phyloP scores from a whole-genome alignment of 2,329 filamentous ascomycete genomes.

The Cladosporium oxysporum region DNA sequence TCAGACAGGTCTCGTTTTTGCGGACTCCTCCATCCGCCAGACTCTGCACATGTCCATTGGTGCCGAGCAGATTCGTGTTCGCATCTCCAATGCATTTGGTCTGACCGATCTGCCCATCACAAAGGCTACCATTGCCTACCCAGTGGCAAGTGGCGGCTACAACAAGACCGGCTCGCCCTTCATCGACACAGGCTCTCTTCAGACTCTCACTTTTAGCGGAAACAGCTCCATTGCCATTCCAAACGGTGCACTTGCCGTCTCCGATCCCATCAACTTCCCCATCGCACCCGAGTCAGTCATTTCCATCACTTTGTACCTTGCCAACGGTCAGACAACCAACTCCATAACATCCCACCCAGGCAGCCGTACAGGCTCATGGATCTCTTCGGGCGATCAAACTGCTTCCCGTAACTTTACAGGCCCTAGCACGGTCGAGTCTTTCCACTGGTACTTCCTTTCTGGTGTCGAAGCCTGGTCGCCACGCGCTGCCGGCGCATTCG shows the following conservation, averaged over 20 bases:
- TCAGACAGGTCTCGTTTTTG: slow-evolving; percentile 55
- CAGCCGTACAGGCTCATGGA: slow-evolving; percentile 63
- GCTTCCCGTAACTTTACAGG: slow-evolving; percentile 49
- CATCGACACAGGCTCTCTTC: slow-evolving; percentile 56
- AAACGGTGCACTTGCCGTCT: slow-evolving; percentile 59
- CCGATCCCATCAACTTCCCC: slow-evolving; percentile 61
- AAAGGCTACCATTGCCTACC: slow-evolving; percentile 58
- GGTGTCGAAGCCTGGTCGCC: slow-evolving; percentile 59
- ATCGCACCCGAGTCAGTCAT: slow-evolving; percentile 55
- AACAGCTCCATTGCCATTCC: slow-evolving; percentile 54
- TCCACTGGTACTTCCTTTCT: slow-evolving; percentile 62
- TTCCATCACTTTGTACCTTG: slow-evolving; percentile 60
- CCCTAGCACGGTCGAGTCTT: slow-evolving; percentile 36
- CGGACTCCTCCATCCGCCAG: slow-evolving; percentile 65
- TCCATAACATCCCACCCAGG: slow-evolving; percentile 66
- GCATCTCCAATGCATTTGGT: slow-evolving; percentile 68
- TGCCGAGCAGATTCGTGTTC: slow-evolving; percentile 59
- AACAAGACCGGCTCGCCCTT: slow-evolving; percentile 55
- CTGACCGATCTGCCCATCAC: slow-evolving; percentile 61
- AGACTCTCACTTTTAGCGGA: slow-evolving; percentile 60
- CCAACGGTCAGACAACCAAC: slow-evolving; percentile 56
- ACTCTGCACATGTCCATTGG: slow-evolving; percentile 62
- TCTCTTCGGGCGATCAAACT: slow-evolving; percentile 60
- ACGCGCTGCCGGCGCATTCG: slow-evolving; percentile 46
- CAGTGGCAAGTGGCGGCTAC: slow-evolving; percentile 42